Conservation (phyloP, 2,329 filamentous ascomycete genomes). For the Cercospora zeina region DNA sequence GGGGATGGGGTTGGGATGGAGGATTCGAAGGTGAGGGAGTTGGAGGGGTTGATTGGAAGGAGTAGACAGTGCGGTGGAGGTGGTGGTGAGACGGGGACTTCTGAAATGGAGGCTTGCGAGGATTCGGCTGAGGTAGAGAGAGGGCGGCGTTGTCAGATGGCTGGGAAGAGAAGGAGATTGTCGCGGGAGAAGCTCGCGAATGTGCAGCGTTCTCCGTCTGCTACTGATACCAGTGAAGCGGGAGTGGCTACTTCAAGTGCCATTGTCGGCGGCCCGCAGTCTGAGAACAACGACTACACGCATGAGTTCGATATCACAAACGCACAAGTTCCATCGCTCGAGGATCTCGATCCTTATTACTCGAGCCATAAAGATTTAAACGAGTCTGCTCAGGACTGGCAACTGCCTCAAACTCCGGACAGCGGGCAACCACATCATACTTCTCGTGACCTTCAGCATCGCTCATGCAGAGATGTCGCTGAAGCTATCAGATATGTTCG, state of each 20-base stretch:
- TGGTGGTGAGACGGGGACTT: neutral
- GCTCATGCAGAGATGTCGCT: conserved; percentile 46
- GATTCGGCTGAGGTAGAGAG: neutral
- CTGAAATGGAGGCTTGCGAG: conserved; percentile 2
- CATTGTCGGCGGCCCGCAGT: neutral
- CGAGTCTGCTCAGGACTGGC: neutral
- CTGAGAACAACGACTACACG: neutral
- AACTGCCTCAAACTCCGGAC: neutral
- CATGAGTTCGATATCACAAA: neutral
- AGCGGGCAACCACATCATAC: neutral
- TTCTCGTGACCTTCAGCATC: neutral
- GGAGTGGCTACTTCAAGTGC: neutral
- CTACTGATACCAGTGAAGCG: neutral
- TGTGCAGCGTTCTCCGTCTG: neutral
- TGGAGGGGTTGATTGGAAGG: conserved; percentile 10
- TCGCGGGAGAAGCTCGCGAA: neutral
- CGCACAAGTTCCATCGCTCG: neutral
- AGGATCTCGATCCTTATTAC: neutral
- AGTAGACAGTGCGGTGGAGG: neutral
- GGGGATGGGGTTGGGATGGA: neutral
- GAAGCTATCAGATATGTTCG: conserved; percentile 50
- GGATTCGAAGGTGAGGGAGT: neutral
- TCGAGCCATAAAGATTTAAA: neutral
- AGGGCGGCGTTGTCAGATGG: neutral
- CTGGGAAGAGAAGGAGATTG: conserved; percentile 5